phyloP scores from a whole-genome alignment of 257 asterid genomes.

The Solanum chaucha region DNA sequence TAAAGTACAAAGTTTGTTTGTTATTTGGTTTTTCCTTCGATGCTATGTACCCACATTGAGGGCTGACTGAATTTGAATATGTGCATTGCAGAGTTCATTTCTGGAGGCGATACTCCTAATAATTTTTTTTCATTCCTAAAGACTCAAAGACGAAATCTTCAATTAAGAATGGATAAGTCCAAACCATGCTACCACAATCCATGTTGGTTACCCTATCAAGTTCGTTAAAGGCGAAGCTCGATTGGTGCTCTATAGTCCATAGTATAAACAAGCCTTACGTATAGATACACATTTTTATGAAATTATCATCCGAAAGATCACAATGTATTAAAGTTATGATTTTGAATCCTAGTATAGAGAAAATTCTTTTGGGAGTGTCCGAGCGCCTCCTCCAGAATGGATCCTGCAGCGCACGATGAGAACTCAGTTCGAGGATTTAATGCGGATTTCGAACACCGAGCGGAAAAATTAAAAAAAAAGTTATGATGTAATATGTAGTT shows the following conservation, averaged over 20 bases:
- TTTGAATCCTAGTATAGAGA: too few relatives aligned
- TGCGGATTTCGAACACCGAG: fast-evolving
- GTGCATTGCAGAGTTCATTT: neutral
- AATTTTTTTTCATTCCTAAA: neutral
- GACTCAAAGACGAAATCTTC: fast-evolving
- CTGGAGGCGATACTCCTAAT: fast-evolving
- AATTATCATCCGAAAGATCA: neutral
- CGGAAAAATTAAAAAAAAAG: neutral
- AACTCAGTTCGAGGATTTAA: too few relatives aligned
- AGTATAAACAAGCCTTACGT: neutral
- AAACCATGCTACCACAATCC: neutral
- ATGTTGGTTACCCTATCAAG: neutral
- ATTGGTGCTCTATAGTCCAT: neutral
- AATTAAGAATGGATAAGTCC: fast-evolving
- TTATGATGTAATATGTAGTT: neutral
- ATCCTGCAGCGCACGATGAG: too few relatives aligned
- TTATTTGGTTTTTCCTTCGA: too few relatives aligned
- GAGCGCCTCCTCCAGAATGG: too few relatives aligned
- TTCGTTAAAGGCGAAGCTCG: neutral
- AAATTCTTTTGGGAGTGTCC: too few relatives aligned
- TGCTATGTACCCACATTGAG: too few relatives aligned
- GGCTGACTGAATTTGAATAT: neutral
- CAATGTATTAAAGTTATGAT: neutral
- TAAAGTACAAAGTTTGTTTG: too few relatives aligned
- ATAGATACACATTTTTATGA: neutral